Conservation (phyloP, 352 stramenopile species). For the Phytophthora pistaciae region DNA sequence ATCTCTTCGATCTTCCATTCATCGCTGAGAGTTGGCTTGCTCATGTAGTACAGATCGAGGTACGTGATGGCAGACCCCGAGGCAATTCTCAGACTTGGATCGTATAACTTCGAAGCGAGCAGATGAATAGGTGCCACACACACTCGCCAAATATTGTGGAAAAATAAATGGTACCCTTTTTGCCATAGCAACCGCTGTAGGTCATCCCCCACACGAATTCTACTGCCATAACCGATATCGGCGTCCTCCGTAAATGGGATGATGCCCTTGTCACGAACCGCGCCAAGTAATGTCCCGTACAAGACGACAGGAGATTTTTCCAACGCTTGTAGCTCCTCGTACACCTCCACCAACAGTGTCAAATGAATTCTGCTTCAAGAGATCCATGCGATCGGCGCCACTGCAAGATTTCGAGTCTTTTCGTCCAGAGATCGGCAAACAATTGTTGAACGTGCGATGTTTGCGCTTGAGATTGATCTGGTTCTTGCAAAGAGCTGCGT, state of each 20-base stretch:
- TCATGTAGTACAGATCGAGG: conserved; percentile 46
- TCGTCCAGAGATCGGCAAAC: conserved; percentile 52
- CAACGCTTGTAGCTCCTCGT: conserved; percentile 44
- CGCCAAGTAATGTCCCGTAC: conserved; percentile 56
- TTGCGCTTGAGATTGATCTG: conserved; percentile 22
- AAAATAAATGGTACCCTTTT: conserved; percentile 61
- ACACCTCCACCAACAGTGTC: conserved; percentile 55
- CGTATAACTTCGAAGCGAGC: conserved; percentile 42
- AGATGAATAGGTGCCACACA: conserved; percentile 51
- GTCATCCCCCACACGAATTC: conserved; percentile 7
- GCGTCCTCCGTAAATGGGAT: conserved; percentile 65
- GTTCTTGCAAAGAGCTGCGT: conserved; percentile 22
- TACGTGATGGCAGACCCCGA: conserved; percentile 31
- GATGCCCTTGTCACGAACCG: conserved; percentile 46
- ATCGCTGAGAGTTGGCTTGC: neutral
- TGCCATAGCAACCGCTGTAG: conserved; percentile 26
- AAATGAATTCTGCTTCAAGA: conserved; percentile 30
- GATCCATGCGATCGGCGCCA: conserved; percentile 52
- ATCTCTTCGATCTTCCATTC: conserved; percentile 37
- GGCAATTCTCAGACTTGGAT: conserved; percentile 24
- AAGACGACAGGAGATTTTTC: conserved; percentile 38
- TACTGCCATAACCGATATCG: conserved; percentile 49
- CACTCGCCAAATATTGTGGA: conserved; percentile 40
- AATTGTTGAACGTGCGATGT: conserved; percentile 31
- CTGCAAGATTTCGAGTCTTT: conserved; percentile 48